Evolutionary conservation across 306 rosid species (phyloP), one percentile per base, ranked within the genome.

Genomic region (Prunus davidiana): DNA sequence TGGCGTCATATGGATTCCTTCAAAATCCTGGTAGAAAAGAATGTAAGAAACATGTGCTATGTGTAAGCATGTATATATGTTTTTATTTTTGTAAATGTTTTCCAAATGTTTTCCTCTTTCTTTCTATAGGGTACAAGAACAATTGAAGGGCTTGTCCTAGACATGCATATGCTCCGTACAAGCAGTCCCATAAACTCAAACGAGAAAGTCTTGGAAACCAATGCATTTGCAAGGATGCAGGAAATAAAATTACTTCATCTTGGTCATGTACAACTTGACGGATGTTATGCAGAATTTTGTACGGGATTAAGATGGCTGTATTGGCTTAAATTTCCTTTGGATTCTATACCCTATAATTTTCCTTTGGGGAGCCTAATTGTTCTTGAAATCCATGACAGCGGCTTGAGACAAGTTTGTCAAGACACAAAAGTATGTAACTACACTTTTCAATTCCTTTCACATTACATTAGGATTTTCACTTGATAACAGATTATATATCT

Each of bases 311-410:
- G 41, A 60, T 56, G 66, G 76, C 3, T 72, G 30, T 72, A 55
- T 25, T 76, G 74, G 80, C 20, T 0, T 18, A 16, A 50, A 25
- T 76, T 55, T 58, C 49, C 80, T 25, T 38, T 76, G 14, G 25
- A 76, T 7, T 66, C 28, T 18, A 55, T 76, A 15, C 74, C 67
- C 1, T 11, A 0, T 3, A 12, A 2, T 6, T 76, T 76, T 25
- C 3, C 15, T 55, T 71, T 56, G 41, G 74, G 11, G 51, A 24
- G 11, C 27, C 45, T 76, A 9, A 51, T 54, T 76, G 30, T 41
- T 18, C 71, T 76, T 55, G 80, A 76, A 32, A 41, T 76, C 60
- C 64, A 43, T 16, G 3, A 67, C 1, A 76, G 34, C 3, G 19
- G 3, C 19, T 55, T 76, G 73, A 15, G 8, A 25, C 15, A 25